Base-by-base conservation (phyloP, 192 early-diverging fungal genomes). In the Linnemannia zychae region DNA sequence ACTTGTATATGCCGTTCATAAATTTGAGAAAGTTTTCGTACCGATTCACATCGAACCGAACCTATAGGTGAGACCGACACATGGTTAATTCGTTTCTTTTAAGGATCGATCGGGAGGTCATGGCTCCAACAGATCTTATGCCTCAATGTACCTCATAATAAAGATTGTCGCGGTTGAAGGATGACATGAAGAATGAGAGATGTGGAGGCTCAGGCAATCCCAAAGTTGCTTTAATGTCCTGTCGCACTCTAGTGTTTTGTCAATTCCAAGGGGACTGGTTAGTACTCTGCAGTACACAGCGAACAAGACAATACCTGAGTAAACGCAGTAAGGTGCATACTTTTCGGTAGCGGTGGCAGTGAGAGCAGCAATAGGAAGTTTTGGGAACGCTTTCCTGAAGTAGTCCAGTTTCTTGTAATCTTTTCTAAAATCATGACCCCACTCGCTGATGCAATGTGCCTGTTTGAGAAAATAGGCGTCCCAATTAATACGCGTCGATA, bases 371-470 rank as follows among this genome's bases (percentile, higher is more conserved):
- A 97, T 91, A 0, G 97, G 97, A 1, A 97, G 87, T 28, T 91
- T 88, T 7, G 94, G 94, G 79, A 93, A 99, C 15, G 80, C 71
- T 12, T 76, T 72, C 73, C 92, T 90, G 53, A 96, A 90, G 6
- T 75, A 79, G 22, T 93, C 94, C 34, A 98, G 84, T 3, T 94
- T 93, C 15, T 44, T 47, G 70, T 79, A 85, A 33, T 85, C 83
- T 33, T 85, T 85, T 50, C 98, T 92, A 89, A 99, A 99, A 87
- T 99, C 97, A 75, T 99, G 98, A 9, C 98, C 98, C 98, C 96
- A 98, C 70, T 98, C 95, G 52, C 94, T 95, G 28, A 98, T 91
- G 76, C 98, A 99, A 73, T 99, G 98, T 0, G 97, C 97, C 90
- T 99, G 31, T 28, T 12, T 18, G 22, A 28, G n/a, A 36, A 72